These are phyloP conservation scores for Mycena albidolilacea DNA, from an alignment of 768 basidiomycete species.

Conservation along the genomic window DNA sequence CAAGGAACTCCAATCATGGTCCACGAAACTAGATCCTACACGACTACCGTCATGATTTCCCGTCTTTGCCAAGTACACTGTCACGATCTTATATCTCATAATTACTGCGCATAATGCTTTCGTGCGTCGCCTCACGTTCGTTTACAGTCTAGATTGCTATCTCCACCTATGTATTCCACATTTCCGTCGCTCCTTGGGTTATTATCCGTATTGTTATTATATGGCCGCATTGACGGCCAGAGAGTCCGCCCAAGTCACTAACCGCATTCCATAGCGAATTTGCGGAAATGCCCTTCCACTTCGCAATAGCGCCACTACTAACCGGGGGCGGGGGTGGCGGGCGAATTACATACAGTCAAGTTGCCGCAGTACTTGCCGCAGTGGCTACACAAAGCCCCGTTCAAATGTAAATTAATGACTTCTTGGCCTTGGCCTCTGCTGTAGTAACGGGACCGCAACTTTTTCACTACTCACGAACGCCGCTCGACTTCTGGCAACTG, in stretches of 20 bases:
- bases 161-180: constrained; percentile 34
- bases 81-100: constrained; percentile 15
- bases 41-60: constrained; percentile 62
- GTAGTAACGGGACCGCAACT: constrained; percentile 7
- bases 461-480: constrained; percentile 8
- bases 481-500: too few relatives aligned
- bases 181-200: constrained; percentile 34
- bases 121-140: constrained; percentile 33
- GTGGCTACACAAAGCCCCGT: not conserved
- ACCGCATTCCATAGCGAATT: not conserved
- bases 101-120: constrained; percentile 38
- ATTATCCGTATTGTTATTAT: constrained; percentile 33
- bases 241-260: constrained; percentile 6
- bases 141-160: constrained; percentile 40
- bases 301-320: constrained; percentile 10
- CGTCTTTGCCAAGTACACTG: constrained; percentile 8
- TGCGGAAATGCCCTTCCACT: constrained; percentile 23
- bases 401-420: too few relatives aligned
- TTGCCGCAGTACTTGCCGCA: not conserved
- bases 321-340: constrained; percentile 3
- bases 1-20: constrained; percentile 92
- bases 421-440: not conserved
- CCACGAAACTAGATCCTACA: constrained; percentile 87
- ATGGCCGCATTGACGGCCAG: not conserved
- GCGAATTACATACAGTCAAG: constrained; percentile 9